Conservation (phyloP, 805 yeast species). For the Suhomyces kilbournensis region DNA sequence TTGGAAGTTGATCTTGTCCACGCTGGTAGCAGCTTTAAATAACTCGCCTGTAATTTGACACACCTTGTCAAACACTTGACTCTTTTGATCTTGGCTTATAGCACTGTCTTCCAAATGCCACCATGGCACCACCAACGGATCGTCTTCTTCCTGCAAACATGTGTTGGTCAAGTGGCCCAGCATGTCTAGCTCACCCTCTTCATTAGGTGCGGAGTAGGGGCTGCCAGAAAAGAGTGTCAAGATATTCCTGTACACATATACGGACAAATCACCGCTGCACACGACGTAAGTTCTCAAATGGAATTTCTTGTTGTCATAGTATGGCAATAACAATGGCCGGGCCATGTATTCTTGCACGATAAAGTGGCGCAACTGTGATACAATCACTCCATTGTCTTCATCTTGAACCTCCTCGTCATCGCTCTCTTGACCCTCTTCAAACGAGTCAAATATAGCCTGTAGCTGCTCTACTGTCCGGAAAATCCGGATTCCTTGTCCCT, state of each 20-base stretch:
- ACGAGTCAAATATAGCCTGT: slow-evolving; percentile 78
- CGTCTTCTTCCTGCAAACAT: slow-evolving; percentile 67
- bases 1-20: slow-evolving; percentile 80
- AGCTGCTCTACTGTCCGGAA: slow-evolving; percentile 77
- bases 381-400: slow-evolving; percentile 63
- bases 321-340: slow-evolving; percentile 62
- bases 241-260: slow-evolving; percentile 77
- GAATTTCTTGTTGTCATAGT: slow-evolving; percentile 69
- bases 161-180: slow-evolving; percentile 90
- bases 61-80: slow-evolving; percentile 51
- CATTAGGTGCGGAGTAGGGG: slow-evolving; percentile 34
- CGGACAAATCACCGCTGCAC: slow-evolving; percentile 69
- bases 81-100: slow-evolving; percentile 26
- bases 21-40: slow-evolving; percentile 76
- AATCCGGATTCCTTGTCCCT: slow-evolving; percentile 91
- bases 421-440: slow-evolving; percentile 69
- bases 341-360: slow-evolving; percentile 79
- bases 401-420: slow-evolving; percentile 32
- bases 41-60: slow-evolving; percentile 63
- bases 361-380: slow-evolving; percentile 87
- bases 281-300: slow-evolving; percentile 86
- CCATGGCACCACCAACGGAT: slow-evolving; percentile 61
- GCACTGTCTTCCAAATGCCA: slow-evolving; percentile 49
- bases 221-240: slow-evolving; percentile 75
- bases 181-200: slow-evolving; percentile 41